These are phyloP conservation scores for Leptodontidium sp. DNA, from an alignment of 2,329 filamentous ascomycete species.

Conservation along the genomic window DNA sequence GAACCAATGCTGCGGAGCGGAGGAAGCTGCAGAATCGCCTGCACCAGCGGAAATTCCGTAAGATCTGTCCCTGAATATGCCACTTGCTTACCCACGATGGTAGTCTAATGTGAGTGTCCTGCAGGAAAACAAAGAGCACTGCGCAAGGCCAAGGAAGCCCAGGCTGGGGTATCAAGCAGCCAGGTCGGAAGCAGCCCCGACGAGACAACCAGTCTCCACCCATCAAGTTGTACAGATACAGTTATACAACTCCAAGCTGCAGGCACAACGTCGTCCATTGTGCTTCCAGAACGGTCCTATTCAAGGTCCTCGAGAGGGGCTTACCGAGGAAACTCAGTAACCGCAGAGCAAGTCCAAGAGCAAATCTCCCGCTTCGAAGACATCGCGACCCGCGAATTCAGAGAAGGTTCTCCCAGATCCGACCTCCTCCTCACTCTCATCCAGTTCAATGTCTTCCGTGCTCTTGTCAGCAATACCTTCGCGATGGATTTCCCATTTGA, in stretches of 20 bases:
- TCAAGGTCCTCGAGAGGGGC: neutral
- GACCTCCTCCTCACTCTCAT: conserved; percentile 36
- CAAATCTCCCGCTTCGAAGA: conserved; percentile 22
- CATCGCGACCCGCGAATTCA: conserved; percentile 4
- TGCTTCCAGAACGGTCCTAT: neutral
- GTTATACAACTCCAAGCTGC: neutral
- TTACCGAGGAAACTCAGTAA: neutral
- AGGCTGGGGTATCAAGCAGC: neutral
- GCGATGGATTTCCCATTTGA: conserved; percentile 23
- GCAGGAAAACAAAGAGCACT: neutral
- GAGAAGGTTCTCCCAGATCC: conserved; percentile 29
- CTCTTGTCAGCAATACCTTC: conserved; percentile 31
- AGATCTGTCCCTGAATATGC: conserved; percentile 1
- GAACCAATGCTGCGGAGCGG: conserved; percentile 36
- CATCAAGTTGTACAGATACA: neutral
- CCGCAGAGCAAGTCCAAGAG: conserved; percentile 2
- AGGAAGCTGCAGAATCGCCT: conserved; percentile 41
- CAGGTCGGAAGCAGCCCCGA: neutral
- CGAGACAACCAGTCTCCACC: neutral
- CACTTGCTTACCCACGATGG: neutral
- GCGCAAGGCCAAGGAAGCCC: neutral
- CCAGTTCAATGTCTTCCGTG: conserved; percentile 41
- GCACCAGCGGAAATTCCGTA: conserved; percentile 38
- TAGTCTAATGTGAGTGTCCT: neutral
- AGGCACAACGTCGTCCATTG: neutral